Percentiles rank a stretch among this genome's conserved stretches.
Evolutionary conservation across 305 asterid genomes (phyloP).

Genomic region (Andrographis paniculata): DNA sequence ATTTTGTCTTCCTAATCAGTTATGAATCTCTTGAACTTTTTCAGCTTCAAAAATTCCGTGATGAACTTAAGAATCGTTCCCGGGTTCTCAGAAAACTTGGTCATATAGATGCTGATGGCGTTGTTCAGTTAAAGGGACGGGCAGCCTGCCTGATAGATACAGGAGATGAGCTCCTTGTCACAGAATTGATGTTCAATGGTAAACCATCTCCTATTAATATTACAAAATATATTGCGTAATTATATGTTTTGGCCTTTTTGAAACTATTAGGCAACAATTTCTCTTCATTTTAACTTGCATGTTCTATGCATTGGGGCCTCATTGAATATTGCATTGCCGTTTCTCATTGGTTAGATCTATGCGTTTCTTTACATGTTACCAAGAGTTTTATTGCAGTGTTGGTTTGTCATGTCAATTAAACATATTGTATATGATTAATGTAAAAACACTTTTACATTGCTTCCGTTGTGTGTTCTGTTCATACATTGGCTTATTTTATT

Average conservation of each 20-base stretch:
- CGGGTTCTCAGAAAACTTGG: constrained; percentile 89
- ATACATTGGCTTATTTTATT: too few species aligned
- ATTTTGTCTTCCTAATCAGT: constrained; percentile 14
- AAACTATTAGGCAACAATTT: constrained; percentile 6
- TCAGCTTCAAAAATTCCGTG: constrained; percentile 98
- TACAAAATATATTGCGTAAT: constrained; percentile 1
- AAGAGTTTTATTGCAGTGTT: background rate
- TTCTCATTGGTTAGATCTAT: background rate
- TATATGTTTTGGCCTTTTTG: background rate
- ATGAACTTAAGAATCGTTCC: constrained; percentile 94
- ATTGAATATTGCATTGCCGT: too few species aligned
- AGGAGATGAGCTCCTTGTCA: constrained; percentile 96
- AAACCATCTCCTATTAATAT: constrained; percentile 17
- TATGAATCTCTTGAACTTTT: constrained; percentile 1
- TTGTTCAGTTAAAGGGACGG: constrained; percentile 90
- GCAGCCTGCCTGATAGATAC: constrained; percentile 99
- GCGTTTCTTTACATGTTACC: constrained; percentile 4
- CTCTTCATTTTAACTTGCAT: too few species aligned
- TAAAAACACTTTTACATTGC: too few species aligned
- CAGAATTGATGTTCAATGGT: constrained; percentile 99
- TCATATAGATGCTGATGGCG: constrained; percentile 78
- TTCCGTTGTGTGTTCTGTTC: too few species aligned
- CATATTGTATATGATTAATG: too few species aligned
- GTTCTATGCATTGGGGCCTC: too few species aligned
- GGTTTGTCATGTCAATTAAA: too few species aligned